Percentiles rank a stretch among this genome's conserved stretches.
Conservation (phyloP, 129 eudicot genomes). For the Pittosporum tobira region DNA sequence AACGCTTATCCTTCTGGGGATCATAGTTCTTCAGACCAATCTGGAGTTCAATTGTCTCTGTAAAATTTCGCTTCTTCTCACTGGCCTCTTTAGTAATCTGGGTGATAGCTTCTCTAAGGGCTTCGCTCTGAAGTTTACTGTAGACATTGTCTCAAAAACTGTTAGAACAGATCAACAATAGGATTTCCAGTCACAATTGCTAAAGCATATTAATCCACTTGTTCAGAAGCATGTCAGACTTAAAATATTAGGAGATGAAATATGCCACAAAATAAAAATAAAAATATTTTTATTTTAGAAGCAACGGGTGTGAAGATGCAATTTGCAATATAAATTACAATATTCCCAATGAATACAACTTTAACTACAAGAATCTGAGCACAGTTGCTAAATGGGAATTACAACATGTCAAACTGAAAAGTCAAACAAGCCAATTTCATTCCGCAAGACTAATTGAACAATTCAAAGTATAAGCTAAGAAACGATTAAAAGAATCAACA, state of each 20-base stretch:
- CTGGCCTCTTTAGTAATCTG: slow-evolving; percentile 31
- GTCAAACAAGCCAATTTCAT: no score
- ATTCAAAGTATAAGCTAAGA: no score
- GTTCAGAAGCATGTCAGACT: neutral
- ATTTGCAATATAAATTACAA: no score
- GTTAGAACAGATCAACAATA: neutral
- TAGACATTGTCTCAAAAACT: neutral
- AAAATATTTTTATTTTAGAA: no score
- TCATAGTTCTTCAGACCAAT: slow-evolving; percentile 52
- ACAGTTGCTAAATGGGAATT: no score
- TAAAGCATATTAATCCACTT: neutral
- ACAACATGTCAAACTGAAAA: no score
- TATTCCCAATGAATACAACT: no score
- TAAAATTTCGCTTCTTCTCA: slow-evolving; percentile 43
- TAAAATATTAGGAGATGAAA: neutral
- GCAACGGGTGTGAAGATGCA: no score
- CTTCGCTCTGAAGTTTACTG: slow-evolving; percentile 52
- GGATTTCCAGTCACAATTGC: no score
- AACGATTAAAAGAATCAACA: no score
- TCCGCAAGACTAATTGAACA: no score
- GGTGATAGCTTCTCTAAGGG: slow-evolving; percentile 45
- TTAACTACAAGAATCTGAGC: no score
- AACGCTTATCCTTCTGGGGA: slow-evolving; percentile 55
- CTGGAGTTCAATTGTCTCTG: slow-evolving; percentile 46
- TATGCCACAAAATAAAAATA: neutral